Conservation (phyloP, 768 basidiomycete species). For the Phlebiopsis gigantea region DNA sequence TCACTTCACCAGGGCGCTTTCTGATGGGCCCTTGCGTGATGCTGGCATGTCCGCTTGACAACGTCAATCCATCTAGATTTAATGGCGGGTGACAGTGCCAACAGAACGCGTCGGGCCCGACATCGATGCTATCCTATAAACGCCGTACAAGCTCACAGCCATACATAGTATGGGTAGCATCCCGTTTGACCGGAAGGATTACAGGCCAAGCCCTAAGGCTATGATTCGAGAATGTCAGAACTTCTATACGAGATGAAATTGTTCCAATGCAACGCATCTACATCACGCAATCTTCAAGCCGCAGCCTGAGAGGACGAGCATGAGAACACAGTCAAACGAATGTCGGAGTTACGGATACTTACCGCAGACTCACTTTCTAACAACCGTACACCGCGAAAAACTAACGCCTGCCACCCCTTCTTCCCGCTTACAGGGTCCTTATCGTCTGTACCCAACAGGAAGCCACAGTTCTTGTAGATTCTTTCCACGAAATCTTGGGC, state of each 20-base stretch:
- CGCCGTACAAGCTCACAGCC: background rate
- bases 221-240: too few relatives aligned
- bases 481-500: background rate
- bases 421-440: slow-evolving; percentile 4
- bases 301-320: background rate
- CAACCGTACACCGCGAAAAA: background rate
- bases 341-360: background rate
- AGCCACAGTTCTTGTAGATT: slow-evolving; percentile 10
- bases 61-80: slow-evolving; percentile 4
- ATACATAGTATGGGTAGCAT: too few relatives aligned
- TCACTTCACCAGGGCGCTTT: background rate
- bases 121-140: background rate
- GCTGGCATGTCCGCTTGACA: slow-evolving; percentile 1
- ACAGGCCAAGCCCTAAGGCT: too few relatives aligned
- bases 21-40: slow-evolving; percentile 3
- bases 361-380: background rate
- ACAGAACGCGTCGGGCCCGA: background rate
- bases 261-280: too few relatives aligned
- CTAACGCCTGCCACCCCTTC: slow-evolving; percentile 6
- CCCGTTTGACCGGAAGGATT: too few relatives aligned
- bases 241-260: too few relatives aligned
- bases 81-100: background rate
- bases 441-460: slow-evolving; percentile 7
- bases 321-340: background rate
- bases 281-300: background rate